phyloP scores from a whole-genome alignment of 2,329 filamentous ascomycete genomes.

The Zalaria sp. region DNA sequence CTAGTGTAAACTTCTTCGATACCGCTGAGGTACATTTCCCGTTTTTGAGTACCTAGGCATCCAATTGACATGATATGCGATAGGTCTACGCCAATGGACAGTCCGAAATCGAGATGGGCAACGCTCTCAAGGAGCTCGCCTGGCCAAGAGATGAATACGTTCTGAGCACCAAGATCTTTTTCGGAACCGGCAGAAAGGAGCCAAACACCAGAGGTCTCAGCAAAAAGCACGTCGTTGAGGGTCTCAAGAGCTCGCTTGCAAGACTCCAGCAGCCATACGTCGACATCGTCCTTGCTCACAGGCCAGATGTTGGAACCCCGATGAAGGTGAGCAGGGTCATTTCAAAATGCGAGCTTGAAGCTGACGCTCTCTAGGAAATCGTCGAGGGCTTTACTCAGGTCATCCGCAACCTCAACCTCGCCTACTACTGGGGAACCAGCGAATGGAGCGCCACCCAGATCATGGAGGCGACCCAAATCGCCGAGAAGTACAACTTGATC shows the following conservation, averaged over 20 bases:
- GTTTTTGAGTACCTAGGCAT: no score
- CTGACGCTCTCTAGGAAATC: conserved; percentile 41
- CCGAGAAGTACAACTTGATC: conserved; percentile 44
- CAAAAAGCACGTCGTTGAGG: conserved; percentile 41
- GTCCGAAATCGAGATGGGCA: conserved; percentile 46
- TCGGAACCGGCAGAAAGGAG: conserved; percentile 44
- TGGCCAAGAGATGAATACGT: conserved; percentile 33
- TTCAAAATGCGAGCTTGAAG: conserved; percentile 22
- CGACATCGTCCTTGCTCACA: conserved; percentile 49
- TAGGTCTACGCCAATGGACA: conserved; percentile 40
- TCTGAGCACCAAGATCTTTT: conserved; percentile 30
- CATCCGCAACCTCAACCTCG: conserved; percentile 41
- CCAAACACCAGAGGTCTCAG: conserved; percentile 38
- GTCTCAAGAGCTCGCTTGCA: conserved; percentile 42
- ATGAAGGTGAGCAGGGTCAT: conserved; percentile 37
- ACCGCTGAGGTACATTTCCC: conserved; percentile 24
- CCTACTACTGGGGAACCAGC: conserved; percentile 50
- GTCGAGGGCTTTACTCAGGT: conserved; percentile 40
- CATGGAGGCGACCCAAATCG: conserved; percentile 40
- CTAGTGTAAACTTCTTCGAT: conserved; percentile 34
- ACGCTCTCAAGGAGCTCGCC: conserved; percentile 29
- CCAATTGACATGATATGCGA: no score
- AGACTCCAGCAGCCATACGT: conserved; percentile 52
- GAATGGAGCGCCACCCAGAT: conserved; percentile 48
- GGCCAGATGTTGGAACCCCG: conserved; percentile 41